Base-by-base conservation (phyloP, 176 grass and related monocot species). In the Thinopyrum elongatum region DNA sequence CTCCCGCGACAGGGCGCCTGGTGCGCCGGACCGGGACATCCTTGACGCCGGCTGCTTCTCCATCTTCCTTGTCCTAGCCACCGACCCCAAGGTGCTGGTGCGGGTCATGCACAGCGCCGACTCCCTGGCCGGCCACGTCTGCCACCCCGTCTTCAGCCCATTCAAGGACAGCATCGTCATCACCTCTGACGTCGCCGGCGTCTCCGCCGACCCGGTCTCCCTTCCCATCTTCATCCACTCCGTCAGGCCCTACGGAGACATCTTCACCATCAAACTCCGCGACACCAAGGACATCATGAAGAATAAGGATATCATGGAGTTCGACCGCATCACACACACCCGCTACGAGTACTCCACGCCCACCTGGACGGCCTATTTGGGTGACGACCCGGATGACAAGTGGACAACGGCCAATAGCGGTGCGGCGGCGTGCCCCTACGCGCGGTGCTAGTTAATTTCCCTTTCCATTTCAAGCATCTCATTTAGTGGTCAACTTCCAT, bases 71-170 rank as follows among this genome's bases (percentile, higher is more conserved):
- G 35, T 88, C 4, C 17, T 1, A 7, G 72, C 8, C 13, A 13
- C 19, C 35, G 35, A 61, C 64, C 71, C 61, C 53, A 19, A 3
- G 14, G 47, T 77, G 44, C 69, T 69, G 16, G 39, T 92, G 5
- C 51, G 86, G 15, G 90, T 92, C 29, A 7, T 92, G 4, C 31
- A 31, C 26, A 92, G 90, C 15, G 41, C 33, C 42, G 0, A 27
- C 65, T 3, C 35, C 3, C 2, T 89, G 27, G 42, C 66, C 1
- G 90, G 90, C 0, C 87, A 89, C 35, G 87, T 92, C 10, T 89
- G 86, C 65, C 90, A 92, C 76, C 90, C 90, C 0, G 11, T 89
- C 4, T 84, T 92, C 78, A 92, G 83, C n/a, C 90, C 83, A 0
- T 42, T 42, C 41, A 42, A 42, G 41, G 83, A 86, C 38, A 92